Percentiles rank a stretch among this genome's conserved stretches.
These are phyloP conservation scores for Eimeria nieschulzi DNA, from an alignment of 169 alveolate species.

Conservation along the genomic window DNA sequence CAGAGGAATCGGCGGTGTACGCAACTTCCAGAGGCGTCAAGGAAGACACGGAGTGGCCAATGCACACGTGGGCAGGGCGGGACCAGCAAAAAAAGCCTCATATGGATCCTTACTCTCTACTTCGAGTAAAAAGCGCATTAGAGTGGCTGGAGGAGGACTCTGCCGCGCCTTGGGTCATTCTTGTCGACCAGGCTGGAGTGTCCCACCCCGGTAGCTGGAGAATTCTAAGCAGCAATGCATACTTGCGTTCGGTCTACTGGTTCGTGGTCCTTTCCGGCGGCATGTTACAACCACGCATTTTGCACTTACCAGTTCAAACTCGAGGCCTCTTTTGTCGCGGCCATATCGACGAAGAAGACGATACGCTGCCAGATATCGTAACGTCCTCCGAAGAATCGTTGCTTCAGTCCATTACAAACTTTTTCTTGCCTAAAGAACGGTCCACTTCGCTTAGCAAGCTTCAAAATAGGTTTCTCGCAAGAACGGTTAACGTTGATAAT, in stretches of 20 bases:
- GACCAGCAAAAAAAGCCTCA: slow-evolving; percentile 67
- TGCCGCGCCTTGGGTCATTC: slow-evolving; percentile 74
- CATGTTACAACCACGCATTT: slow-evolving; percentile 60
- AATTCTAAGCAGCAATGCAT: slow-evolving; percentile 74
- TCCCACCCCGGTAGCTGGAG: slow-evolving; percentile 71
- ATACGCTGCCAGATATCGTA: slow-evolving; percentile 47
- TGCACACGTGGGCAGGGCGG: slow-evolving; percentile 76
- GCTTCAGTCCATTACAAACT: neutral
- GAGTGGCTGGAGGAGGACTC: slow-evolving; percentile 54
- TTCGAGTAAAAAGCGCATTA: slow-evolving; percentile 19
- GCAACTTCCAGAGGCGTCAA: slow-evolving; percentile 21
- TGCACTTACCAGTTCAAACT: slow-evolving; percentile 53
- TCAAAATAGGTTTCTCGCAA: too few species aligned
- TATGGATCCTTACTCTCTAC: slow-evolving; percentile 58
- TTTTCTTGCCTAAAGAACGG: neutral
- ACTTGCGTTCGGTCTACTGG: slow-evolving; percentile 56
- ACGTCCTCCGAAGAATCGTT: slow-evolving; percentile 56
- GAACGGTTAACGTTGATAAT: neutral
- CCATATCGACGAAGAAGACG: slow-evolving; percentile 53
- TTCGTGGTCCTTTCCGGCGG: slow-evolving; percentile 71
- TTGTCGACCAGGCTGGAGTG: slow-evolving; percentile 43
- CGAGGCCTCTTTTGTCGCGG: slow-evolving; percentile 51
- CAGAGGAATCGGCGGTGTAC: slow-evolving; percentile 57
- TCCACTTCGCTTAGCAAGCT: neutral
- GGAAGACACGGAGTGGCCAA: slow-evolving; percentile 54